Evolutionary conservation across 75 land plant genomes (phyloP), one percentile per base, ranked within the genome.

Genomic region (Cryptomeria japonica): DNA sequence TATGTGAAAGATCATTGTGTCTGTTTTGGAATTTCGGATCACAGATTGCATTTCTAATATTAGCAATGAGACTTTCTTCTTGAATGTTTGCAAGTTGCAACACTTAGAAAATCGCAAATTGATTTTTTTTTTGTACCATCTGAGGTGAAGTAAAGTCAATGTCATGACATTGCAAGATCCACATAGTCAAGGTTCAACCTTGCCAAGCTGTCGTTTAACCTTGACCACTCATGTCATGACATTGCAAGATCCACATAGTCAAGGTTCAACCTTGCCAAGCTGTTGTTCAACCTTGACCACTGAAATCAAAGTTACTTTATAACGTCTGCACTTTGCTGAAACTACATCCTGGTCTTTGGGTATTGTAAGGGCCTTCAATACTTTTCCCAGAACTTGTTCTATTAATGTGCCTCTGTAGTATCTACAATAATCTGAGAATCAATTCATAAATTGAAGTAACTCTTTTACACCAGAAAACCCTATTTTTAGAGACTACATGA

Each of bases 211-310:
- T n/a, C n/a, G n/a, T n/a, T n/a, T n/a, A n/a, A n/a, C n/a, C n/a
- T n/a, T n/a, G n/a, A n/a, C n/a, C n/a, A n/a, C n/a, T n/a, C n/a
- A 98, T 98, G 84, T 98, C 99, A 89, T 98, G 99, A 92, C 97
- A 95, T 19, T 96, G 96, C 34, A 98, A 84, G 82, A 98, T 98
- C 99, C 0, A 98, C 93, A 87, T 97, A 98, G 83, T 93, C 94
- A 19, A 98, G 92, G 87, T 92, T 91, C 91, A 98, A 87, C 80
- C 99, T 92, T 47, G 72, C 90, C 86, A 98, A 92, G 88, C 99
- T 98, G 93, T 98, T 99, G 58, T n/a, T 96, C 97, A 83, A 98
- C 99, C 91, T 84, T 96, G 95, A 16, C 97, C 96, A 90, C 99
- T 97, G 90, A 98, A 98, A 89, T 98, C 99, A 87, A 98, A 98